These are phyloP conservation scores for Lachnellula arida DNA, from an alignment of 2,329 filamentous ascomycete species.

Conservation along the genomic window DNA sequence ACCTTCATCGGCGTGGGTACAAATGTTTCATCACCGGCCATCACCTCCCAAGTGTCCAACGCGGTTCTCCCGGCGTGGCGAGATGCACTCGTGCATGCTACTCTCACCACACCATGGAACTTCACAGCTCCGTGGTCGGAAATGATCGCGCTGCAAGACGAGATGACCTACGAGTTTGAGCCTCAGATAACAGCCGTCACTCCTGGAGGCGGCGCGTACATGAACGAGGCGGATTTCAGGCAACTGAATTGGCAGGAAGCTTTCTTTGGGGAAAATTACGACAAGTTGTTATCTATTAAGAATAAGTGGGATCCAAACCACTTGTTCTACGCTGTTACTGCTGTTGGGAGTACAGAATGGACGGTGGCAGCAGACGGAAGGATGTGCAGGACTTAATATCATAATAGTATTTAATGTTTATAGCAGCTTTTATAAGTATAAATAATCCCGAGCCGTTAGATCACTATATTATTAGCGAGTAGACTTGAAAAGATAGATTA, in stretches of 20 bases:
- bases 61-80: constrained; percentile 41
- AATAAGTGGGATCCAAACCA: constrained; percentile 42
- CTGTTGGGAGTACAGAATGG: constrained; percentile 51
- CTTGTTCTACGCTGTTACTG: constrained; percentile 45
- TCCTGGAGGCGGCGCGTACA: constrained; percentile 41
- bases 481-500: too few species aligned
- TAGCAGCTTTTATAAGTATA: too few species aligned
- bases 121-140: constrained; percentile 27
- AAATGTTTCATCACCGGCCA: constrained; percentile 26
- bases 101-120: constrained; percentile 34
- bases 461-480: too few species aligned
- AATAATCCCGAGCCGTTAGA: too few species aligned
- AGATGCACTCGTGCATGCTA: constrained; percentile 32
- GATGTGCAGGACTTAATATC: constrained; percentile 36
- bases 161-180: constrained; percentile 31
- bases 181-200: constrained; percentile 36
- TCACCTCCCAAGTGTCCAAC: constrained; percentile 26
- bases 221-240: constrained; percentile 48
- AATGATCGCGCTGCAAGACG: constrained; percentile 28
- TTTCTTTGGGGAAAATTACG: constrained; percentile 46
- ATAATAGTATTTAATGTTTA: too few species aligned
- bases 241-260: constrained; percentile 39
- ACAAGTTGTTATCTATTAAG: constrained; percentile 42
- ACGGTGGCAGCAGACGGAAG: constrained; percentile 36
- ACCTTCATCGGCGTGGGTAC: constrained; percentile 32